Evolutionary conservation across 129 eudicot genomes (phyloP).

Genomic region (Flaveria sonorensis): DNA sequence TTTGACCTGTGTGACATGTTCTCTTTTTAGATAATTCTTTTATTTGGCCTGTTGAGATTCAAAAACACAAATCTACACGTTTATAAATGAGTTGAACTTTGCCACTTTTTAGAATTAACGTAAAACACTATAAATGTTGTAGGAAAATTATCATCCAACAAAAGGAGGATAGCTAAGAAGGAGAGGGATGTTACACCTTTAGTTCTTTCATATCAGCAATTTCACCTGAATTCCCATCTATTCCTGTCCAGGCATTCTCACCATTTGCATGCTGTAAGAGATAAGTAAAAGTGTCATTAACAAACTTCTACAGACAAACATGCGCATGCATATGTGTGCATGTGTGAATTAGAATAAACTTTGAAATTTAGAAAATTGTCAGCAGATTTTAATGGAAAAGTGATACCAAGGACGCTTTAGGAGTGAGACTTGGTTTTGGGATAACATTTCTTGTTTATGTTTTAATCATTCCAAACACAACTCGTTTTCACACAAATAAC

Average conservation of each 20-base stretch:
- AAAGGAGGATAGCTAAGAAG: background rate
- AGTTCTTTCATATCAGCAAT: conserved; percentile 78
- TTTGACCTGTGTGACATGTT: background rate
- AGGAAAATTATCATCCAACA: background rate
- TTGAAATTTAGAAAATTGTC: background rate
- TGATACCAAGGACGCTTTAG: background rate
- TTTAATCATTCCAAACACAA: background rate
- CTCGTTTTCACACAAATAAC: background rate
- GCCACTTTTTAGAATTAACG: background rate
- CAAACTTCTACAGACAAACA: background rate
- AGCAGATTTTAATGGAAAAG: background rate
- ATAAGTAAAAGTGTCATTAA: background rate
- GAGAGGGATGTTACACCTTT: conserved; percentile 42
- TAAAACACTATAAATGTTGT: background rate
- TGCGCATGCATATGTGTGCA: background rate
- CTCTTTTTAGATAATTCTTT: background rate
- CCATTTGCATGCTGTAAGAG: conserved; percentile 79
- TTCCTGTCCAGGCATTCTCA: conserved; percentile 85
- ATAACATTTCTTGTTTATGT: background rate
- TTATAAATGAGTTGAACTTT: background rate
- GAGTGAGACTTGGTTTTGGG: background rate
- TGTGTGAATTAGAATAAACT: background rate
- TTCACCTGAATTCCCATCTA: conserved; percentile 85
- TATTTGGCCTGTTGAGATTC: background rate
- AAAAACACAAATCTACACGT: background rate